A percentile compares a stretch with the other conserved stretches of the same genome.
Evolutionary conservation across 441 rosid species (phyloP).

Genomic region (Adansonia rubrostipa): DNA sequence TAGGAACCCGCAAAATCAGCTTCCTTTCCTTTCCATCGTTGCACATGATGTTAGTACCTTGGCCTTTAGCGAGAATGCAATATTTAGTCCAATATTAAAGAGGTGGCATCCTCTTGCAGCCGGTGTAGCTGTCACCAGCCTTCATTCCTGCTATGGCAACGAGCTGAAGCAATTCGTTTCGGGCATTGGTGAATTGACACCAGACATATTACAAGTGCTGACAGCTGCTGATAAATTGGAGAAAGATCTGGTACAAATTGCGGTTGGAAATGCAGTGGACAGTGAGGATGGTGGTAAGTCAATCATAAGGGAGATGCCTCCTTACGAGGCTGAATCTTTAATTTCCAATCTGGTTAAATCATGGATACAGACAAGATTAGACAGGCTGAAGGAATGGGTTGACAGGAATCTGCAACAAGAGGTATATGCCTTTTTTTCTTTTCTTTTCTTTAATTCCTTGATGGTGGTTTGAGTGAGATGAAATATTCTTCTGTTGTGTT

Average conservation of each 20-base stretch:
- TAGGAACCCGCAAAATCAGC: conserved; percentile 46
- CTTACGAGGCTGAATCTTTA: conserved; percentile 67
- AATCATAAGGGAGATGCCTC: conserved; percentile 77
- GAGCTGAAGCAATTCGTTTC: conserved; percentile 60
- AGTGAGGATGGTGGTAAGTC: conserved; percentile 87
- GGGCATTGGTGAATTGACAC: conserved; percentile 61
- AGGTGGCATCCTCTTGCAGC: conserved; percentile 78
- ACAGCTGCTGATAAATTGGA: conserved; percentile 71
- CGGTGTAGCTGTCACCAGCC: conserved; percentile 80
- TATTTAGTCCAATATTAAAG: conserved; percentile 69
- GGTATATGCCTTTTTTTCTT: conserved; percentile 38
- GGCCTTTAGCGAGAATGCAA: conserved; percentile 66
- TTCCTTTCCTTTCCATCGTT: conserved; percentile 62
- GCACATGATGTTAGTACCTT: conserved; percentile 65
- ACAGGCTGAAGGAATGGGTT: conserved; percentile 74
- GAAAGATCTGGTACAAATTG: conserved; percentile 80
- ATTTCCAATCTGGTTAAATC: conserved; percentile 59
- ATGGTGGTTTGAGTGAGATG: not conserved
- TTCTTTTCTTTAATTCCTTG: not conserved
- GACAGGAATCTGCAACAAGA: conserved; percentile 69
- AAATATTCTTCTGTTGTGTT: not conserved
- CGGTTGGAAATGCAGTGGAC: conserved; percentile 73
- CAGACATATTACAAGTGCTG: conserved; percentile 69
- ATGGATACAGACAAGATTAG: conserved; percentile 68
- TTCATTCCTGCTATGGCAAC: conserved; percentile 67